Evolutionary conservation across 2,329 filamentous ascomycete genomes (phyloP).

Genomic region (Aspergillus ochraceus): DNA sequence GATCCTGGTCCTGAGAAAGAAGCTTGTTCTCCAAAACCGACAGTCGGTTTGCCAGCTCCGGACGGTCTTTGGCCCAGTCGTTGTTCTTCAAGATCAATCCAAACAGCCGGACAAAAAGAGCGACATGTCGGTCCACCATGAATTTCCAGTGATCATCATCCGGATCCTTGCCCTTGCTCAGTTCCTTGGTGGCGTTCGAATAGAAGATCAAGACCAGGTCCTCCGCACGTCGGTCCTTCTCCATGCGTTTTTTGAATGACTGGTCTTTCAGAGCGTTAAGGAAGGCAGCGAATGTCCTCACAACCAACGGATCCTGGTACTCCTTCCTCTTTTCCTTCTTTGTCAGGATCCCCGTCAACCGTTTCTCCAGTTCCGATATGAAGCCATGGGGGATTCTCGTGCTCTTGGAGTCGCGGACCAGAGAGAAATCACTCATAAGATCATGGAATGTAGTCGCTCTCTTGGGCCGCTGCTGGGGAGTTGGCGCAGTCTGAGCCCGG

Average conservation of each 20-base stretch:
- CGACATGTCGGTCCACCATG: constrained; percentile 90
- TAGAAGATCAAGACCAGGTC: constrained; percentile 95
- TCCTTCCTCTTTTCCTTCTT: constrained; percentile 83
- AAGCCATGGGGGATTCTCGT: constrained; percentile 71
- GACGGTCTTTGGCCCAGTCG: constrained; percentile 79
- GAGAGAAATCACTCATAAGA: constrained; percentile 82
- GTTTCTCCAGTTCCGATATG: constrained; percentile 70
- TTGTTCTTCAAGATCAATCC: constrained; percentile 77
- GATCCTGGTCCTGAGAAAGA: constrained; percentile 87
- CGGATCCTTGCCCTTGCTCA: constrained; percentile 72
- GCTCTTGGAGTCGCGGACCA: constrained; percentile 67
- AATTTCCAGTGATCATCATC: constrained; percentile 89
- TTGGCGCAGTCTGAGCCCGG: constrained; percentile 79
- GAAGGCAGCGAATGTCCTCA: constrained; percentile 91
- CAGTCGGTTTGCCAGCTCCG: constrained; percentile 78
- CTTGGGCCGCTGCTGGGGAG: constrained; percentile 63
- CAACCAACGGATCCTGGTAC: constrained; percentile 86
- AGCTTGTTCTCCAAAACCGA: constrained; percentile 88
- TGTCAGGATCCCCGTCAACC: constrained; percentile 76
- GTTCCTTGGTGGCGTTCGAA: constrained; percentile 86
- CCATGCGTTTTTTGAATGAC: constrained; percentile 84
- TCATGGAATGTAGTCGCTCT: constrained; percentile 75
- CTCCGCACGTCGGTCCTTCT: constrained; percentile 90
- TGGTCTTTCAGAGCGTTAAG: constrained; percentile 90
- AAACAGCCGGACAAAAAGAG: constrained; percentile 87